Conservation (phyloP, 2,329 filamentous ascomycete genomes). For the Sphaceloma murrayae region DNA sequence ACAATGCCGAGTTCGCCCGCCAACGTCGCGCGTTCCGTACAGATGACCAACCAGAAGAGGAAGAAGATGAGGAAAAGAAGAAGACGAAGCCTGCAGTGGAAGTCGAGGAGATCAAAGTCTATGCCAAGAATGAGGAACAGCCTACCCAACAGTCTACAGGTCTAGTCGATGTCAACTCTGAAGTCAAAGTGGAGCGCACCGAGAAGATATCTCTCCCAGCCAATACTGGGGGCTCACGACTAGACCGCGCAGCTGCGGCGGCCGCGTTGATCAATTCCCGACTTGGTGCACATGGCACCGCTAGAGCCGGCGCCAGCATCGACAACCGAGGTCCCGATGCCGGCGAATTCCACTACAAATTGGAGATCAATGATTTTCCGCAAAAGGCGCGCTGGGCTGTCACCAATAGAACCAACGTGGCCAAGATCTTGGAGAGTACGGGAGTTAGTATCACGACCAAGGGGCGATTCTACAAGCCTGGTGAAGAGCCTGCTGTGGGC, state of each 20-base stretch:
- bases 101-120: constrained; percentile 37
- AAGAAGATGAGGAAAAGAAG: constrained; percentile 57
- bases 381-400: constrained; percentile 98
- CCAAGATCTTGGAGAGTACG: constrained; percentile 91
- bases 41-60: constrained; percentile 73
- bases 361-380: constrained; percentile 99
- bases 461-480: constrained; percentile 75
- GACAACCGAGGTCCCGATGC: constrained; percentile 98
- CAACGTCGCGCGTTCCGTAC: constrained; percentile 86
- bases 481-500: constrained; percentile 66
- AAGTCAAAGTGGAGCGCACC: constrained; percentile 64
- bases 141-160: constrained; percentile 29
- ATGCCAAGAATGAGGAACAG: constrained; percentile 19
- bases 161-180: constrained; percentile 51
- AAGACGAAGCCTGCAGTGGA: constrained; percentile 46
- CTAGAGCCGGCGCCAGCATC: constrained; percentile 85
- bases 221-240: constrained; percentile 49
- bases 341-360: constrained; percentile 88
- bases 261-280: constrained; percentile 86
- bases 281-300: constrained; percentile 73
- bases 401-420: constrained; percentile 95
- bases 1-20: constrained; percentile 74
- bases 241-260: constrained; percentile 73
- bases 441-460: constrained; percentile 97
- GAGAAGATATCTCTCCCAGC: constrained; percentile 44